Evolutionary conservation across 2,329 filamentous ascomycete species (phyloP).

Genomic region (Penicillium sp.): DNA sequence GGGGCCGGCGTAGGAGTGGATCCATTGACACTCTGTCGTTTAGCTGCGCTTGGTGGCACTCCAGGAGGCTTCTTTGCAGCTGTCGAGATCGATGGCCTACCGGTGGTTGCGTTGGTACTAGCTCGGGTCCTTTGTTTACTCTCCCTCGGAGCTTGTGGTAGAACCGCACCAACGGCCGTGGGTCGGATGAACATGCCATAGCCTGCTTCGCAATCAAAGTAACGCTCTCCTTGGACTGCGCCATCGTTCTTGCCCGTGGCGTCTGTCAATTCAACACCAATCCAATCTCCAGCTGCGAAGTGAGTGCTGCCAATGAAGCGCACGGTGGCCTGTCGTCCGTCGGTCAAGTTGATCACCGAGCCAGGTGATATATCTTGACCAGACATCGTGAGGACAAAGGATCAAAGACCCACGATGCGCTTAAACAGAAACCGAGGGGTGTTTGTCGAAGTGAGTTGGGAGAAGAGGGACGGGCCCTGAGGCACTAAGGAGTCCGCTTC

Average conservation of each 20-base stretch:
- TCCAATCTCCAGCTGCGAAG: constrained; percentile 82
- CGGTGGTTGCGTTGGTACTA: constrained; percentile 29
- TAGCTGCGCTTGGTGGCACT: constrained; percentile 56
- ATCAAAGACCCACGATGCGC: constrained; percentile 9
- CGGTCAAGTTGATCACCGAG: constrained; percentile 74
- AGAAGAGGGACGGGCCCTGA: constrained; percentile 14
- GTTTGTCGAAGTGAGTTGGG: constrained; percentile 1
- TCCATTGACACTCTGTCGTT: constrained; percentile 67
- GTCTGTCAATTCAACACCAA: constrained; percentile 84
- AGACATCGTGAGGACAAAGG: constrained; percentile 16
- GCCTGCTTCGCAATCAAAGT: constrained; percentile 73
- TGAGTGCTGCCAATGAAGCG: constrained; percentile 78
- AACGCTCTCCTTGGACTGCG: constrained; percentile 79
- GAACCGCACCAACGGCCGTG: constrained; percentile 60
- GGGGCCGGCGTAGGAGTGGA: constrained; percentile 70
- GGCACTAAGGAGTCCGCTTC: constrained; percentile 11
- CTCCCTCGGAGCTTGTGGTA: constrained; percentile 38
- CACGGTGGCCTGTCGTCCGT: constrained; percentile 74
- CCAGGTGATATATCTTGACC: constrained; percentile 50
- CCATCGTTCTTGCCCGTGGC: constrained; percentile 91
- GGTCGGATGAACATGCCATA: constrained; percentile 87
- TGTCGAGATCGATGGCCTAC: constrained; percentile 18
- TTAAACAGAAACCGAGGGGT: constrained; percentile 5
- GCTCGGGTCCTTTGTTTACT: constrained; percentile 39
- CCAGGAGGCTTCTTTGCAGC: constrained; percentile 46